A percentile compares a stretch with the other conserved stretches of the same genome.
Evolutionary conservation across 345 rosid genomes (phyloP).

Genomic region (Punica granatum): DNA sequence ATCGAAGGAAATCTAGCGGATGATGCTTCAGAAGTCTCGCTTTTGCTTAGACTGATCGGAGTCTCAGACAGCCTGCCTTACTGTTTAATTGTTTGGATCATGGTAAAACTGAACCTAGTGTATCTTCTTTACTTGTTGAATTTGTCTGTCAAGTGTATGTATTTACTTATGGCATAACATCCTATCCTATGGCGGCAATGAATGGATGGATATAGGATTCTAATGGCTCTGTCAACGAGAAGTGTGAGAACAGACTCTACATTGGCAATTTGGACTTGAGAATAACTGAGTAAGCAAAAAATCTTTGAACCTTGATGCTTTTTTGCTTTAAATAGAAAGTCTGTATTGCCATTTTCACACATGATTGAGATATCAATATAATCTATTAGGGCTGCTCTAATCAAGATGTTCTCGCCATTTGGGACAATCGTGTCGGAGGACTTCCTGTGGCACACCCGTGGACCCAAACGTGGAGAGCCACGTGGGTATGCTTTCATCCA

Average conservation of each 20-base stretch:
- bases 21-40: not conserved
- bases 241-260: conserved; percentile 61
- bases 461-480: conserved; percentile 88
- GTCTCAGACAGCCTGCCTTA: not conserved
- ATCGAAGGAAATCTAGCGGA: not conserved
- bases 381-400: conserved; percentile 61
- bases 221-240: conserved; percentile 44
- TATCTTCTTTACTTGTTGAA: not conserved
- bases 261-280: conserved; percentile 79
- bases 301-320: conserved; percentile 1
- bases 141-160: not conserved
- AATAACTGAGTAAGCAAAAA: conserved; percentile 80
- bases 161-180: not conserved
- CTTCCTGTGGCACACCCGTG: conserved; percentile 89
- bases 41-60: not conserved
- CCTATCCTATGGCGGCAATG: not conserved
- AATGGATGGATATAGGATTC: conserved; percentile 45
- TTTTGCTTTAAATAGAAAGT: not conserved
- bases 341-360: not conserved
- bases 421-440: conserved; percentile 86
- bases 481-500: conserved; percentile 83
- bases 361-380: not conserved
- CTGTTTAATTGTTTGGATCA: not conserved
- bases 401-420: conserved; percentile 85
- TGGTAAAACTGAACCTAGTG: not conserved